A percentile compares a stretch with the other conserved stretches of the same genome.
phyloP scores from a whole-genome alignment of 108 stramenopile species.

The Asterionellopsis glacialis region DNA sequence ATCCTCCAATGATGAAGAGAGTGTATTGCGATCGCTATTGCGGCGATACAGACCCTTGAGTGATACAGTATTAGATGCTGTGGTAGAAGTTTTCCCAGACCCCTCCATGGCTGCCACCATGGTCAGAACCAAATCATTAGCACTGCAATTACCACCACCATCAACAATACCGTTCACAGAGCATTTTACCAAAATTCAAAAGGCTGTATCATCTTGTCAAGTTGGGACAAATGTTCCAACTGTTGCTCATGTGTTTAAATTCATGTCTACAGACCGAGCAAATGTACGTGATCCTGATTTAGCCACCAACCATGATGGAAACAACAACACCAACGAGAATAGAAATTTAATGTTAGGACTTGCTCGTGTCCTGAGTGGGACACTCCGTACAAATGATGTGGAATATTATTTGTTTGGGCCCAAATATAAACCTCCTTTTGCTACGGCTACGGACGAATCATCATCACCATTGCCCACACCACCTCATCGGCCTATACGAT shows the following conservation, averaged over 20 bases:
- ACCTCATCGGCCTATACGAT: slow-evolving; percentile 43
- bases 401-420: slow-evolving; percentile 74
- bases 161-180: slow-evolving; percentile 1
- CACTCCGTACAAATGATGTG: slow-evolving; percentile 46
- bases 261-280: slow-evolving; percentile 47
- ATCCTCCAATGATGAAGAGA: slow-evolving; percentile 55
- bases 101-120: slow-evolving; percentile 48
- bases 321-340: slow-evolving; percentile 1
- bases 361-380: slow-evolving; percentile 72
- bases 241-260: slow-evolving; percentile 83
- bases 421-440: slow-evolving; percentile 39
- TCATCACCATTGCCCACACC: slow-evolving; percentile 7
- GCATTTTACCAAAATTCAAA: slow-evolving; percentile 42
- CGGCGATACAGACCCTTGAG: slow-evolving; percentile 79
- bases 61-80: slow-evolving; percentile 63
- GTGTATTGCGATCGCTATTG: slow-evolving; percentile 59
- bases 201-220: slow-evolving; percentile 56
- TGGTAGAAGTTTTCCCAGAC: slow-evolving; percentile 71
- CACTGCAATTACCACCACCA: slow-evolving; percentile 32
- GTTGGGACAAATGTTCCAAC: slow-evolving; percentile 22
- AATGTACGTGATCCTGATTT: slow-evolving; percentile 67
- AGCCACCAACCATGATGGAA: slow-evolving; percentile 14
- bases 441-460: too few species aligned
- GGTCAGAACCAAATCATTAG: slow-evolving; percentile 55
- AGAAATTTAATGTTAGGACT: slow-evolving; percentile 64